phyloP scores from a whole-genome alignment of 2,329 filamentous ascomycete species.

The Neopestalotiopsis rosae region DNA sequence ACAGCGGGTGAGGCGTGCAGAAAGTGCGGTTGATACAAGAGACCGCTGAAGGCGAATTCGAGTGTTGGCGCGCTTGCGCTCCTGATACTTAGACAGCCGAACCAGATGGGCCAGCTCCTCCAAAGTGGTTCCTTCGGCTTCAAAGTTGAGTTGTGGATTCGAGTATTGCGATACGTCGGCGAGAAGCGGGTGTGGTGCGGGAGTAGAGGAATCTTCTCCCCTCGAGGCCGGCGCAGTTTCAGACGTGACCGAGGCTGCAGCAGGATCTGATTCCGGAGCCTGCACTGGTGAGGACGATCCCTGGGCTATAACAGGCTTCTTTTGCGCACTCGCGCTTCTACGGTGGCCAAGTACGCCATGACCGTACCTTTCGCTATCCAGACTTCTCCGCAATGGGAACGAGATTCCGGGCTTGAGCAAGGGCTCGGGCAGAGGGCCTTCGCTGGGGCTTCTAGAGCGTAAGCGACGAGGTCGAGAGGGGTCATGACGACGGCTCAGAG shows the following conservation, averaged over 20 bases:
- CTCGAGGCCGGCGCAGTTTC: constrained; percentile 38
- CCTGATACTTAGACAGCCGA: constrained; percentile 79
- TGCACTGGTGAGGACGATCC: constrained; percentile 27
- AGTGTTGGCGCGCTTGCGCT: constrained; percentile 77
- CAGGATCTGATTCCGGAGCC: constrained; percentile 24
- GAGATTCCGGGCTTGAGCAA: constrained; percentile 49
- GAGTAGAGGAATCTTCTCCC: constrained; percentile 47
- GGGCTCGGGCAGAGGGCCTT: constrained; percentile 47
- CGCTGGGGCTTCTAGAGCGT: constrained; percentile 58
- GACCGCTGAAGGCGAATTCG: constrained; percentile 76
- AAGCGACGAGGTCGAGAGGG: constrained; percentile 54
- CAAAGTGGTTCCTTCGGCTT: constrained; percentile 71
- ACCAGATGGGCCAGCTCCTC: constrained; percentile 81
- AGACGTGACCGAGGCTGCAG: constrained; percentile 27
- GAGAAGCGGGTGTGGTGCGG: constrained; percentile 58
- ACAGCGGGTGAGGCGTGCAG: constrained; percentile 74
- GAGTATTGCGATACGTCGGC: constrained; percentile 71
- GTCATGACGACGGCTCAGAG: constrained; percentile 57
- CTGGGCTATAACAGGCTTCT: constrained; percentile 58
- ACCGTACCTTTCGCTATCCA: constrained; percentile 45
- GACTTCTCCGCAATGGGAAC: constrained; percentile 48
- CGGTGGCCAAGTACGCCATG: constrained; percentile 36
- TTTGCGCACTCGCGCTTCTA: constrained; percentile 44
- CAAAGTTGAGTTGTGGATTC: constrained; percentile 63
- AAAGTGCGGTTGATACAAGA: constrained; percentile 76